Base-by-base conservation (phyloP, 2,329 filamentous ascomycete genomes). In the Apiospora sp. region DNA sequence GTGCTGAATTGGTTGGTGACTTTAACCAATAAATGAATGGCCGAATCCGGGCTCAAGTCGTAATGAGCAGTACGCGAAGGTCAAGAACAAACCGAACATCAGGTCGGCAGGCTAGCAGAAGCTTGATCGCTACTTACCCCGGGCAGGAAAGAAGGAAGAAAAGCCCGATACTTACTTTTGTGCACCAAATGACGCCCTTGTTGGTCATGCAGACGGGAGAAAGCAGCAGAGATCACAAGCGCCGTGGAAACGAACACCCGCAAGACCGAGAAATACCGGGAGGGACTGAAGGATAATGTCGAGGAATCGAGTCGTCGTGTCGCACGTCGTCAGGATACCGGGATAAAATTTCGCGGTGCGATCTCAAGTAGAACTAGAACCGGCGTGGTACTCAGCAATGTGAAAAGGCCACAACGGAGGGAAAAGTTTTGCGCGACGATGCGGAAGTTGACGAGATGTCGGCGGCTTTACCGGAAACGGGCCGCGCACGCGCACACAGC, bases 401-500 rank as follows among this genome's bases (percentile, higher is more conserved):
- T 75, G 76, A 77, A 77, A 77, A 78, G 77, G 76, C 78, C 73
- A 78, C 74, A 76, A 77, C 71, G 74, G 72, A 75, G 67, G n/a
- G 27, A 68, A 68, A 68, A 68, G 67, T 68, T 67, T 71, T 68
- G 51, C 70, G 77, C 75, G 76, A 77, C 73, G 79, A 79, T 79
- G 76, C 76, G 77, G 78, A 76, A 74, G 76, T 73, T 71, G 76
- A 78, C 75, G 74, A 68, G 67, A 58, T 13, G 49, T 64, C 58
- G 68, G 48, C 68, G 68, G 68, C 68, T 70, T 70, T 70, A 54
- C 68, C 68, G 68, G 68, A 78, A 77, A 76, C 80, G 75, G 80
- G 76, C 78, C 78, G 79, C 78, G 77, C 77, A 78, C 79, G 77
- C 77, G 81, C 76, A 79, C 76, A 75, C 68, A 75, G 73, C 71